phyloP scores from a whole-genome alignment of 1,139 yeast genomes.

The Geotrichum reessii region DNA sequence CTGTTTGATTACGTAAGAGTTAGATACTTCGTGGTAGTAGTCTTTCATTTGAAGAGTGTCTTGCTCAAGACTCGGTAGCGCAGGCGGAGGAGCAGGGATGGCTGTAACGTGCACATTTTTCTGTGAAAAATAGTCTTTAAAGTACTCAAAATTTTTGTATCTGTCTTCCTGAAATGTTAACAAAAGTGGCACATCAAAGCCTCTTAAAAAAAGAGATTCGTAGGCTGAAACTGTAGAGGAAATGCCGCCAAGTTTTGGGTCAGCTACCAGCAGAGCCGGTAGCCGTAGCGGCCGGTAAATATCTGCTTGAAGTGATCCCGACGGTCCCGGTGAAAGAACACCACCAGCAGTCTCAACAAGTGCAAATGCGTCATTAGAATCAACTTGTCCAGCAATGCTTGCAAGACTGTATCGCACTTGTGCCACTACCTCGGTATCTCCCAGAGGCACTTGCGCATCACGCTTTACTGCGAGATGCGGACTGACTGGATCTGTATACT shows the following conservation, averaged over 20 bases:
- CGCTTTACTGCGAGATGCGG: conserved; percentile 28
- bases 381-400: background rate
- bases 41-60: conserved; percentile 22
- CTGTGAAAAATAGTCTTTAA: conserved; percentile 22
- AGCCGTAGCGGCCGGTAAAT: conserved; percentile 28
- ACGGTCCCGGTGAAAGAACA: conserved; percentile 29
- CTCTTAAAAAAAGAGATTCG: conserved; percentile 27
- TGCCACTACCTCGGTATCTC: conserved; percentile 14
- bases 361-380: conserved; percentile 18
- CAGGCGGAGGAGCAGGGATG: conserved; percentile 22
- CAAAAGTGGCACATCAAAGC: conserved; percentile 27
- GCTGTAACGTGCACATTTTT: conserved; percentile 5
- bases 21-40: conserved; percentile 22
- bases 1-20: conserved; percentile 13
- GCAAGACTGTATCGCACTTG: background rate
- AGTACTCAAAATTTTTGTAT: conserved; percentile 25
- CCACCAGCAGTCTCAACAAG: conserved; percentile 32
- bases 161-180: conserved; percentile 23
- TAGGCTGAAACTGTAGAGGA: conserved; percentile 29
- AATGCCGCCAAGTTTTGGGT: conserved; percentile 29
- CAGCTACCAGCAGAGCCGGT: conserved; percentile 29
- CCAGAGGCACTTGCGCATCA: conserved; percentile 12
- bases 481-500: conserved; percentile 26
- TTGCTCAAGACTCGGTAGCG: conserved; percentile 8
- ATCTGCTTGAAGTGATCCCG: conserved; percentile 28